Percentiles rank a stretch among this genome's conserved stretches.
phyloP scores from a whole-genome alignment of 257 asterid genomes.

The Misopates orontium region DNA sequence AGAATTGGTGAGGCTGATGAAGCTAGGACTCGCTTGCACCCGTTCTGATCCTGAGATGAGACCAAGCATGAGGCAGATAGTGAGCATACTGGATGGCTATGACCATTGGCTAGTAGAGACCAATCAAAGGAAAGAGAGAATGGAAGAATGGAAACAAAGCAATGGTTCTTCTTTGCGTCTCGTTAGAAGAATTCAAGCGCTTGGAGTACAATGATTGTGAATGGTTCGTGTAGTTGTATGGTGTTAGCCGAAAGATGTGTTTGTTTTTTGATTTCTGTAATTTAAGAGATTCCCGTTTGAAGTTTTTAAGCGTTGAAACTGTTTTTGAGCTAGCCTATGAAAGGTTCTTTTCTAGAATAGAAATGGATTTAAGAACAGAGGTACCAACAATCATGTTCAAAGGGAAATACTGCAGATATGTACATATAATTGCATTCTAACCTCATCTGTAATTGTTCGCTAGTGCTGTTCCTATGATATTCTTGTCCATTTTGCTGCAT shows the following conservation, averaged over 20 bases:
- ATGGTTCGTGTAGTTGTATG: not conserved
- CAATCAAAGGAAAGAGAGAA: slow-evolving; percentile 44
- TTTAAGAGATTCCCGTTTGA: too few species aligned
- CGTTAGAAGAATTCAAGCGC: slow-evolving; percentile 78
- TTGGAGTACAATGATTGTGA: slow-evolving; percentile 76
- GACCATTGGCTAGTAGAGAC: slow-evolving; percentile 62
- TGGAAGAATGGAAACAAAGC: slow-evolving; percentile 70
- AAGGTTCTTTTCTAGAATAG: too few species aligned
- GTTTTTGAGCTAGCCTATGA: too few species aligned
- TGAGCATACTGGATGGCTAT: slow-evolving; percentile 75
- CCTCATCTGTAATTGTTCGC: too few species aligned
- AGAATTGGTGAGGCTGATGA: slow-evolving; percentile 71
- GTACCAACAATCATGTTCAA: too few species aligned
- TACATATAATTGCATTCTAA: too few species aligned
- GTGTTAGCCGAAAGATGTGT: too few species aligned
- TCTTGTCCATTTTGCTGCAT: too few species aligned
- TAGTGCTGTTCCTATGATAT: too few species aligned
- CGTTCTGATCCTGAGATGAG: slow-evolving; percentile 59
- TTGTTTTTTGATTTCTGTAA: not conserved
- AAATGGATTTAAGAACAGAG: too few species aligned
- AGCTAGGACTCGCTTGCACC: slow-evolving; percentile 77
- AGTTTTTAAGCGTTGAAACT: too few species aligned
- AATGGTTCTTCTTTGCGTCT: slow-evolving; percentile 61
- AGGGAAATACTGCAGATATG: too few species aligned
- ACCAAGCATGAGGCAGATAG: slow-evolving; percentile 85